Conservation (phyloP, 352 stramenopile genomes). For the Globisporangium irregulare region DNA sequence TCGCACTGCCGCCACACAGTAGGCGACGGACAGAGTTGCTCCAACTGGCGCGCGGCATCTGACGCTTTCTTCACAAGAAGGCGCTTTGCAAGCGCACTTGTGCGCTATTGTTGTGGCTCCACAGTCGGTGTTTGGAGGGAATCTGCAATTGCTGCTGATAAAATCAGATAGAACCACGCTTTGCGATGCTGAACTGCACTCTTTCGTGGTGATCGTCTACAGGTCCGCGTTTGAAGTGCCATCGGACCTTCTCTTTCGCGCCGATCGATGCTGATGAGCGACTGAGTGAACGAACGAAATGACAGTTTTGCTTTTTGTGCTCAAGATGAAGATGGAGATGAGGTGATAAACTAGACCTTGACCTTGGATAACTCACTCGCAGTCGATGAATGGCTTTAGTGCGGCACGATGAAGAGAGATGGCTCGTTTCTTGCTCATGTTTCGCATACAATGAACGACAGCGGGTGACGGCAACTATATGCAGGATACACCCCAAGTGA, state of each 20-base stretch:
- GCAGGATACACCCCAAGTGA: no score
- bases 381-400: background rate
- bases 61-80: background rate
- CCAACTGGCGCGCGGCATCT: background rate
- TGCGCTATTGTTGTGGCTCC: background rate
- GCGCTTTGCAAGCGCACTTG: background rate
- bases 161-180: background rate
- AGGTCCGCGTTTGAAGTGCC: background rate
- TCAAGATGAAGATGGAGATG: background rate
- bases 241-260: conserved; percentile 7
- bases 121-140: background rate
- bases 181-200: background rate
- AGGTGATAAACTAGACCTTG: background rate
- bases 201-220: background rate
- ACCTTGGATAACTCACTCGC: background rate
- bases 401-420: background rate
- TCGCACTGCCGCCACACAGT: background rate
- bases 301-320: background rate
- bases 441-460: background rate
- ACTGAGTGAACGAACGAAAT: background rate
- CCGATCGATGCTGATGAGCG: background rate
- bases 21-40: background rate
- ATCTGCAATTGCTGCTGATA: background rate
- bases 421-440: background rate
- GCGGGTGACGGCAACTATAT: background rate